Conservation (phyloP, 73 alveolate genomes). For the Paramecium sonneborni region DNA sequence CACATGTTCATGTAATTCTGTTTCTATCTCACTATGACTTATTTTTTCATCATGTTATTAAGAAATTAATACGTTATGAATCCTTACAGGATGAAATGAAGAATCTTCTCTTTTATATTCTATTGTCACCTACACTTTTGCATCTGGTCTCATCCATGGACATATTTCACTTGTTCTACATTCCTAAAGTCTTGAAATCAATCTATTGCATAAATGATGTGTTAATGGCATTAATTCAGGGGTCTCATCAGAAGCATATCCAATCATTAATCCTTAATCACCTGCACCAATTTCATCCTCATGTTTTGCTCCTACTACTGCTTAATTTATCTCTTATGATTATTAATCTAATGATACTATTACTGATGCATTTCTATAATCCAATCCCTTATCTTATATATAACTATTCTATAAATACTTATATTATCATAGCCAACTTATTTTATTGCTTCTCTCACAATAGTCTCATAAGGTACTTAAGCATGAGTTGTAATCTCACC, state of each 20-base stretch:
- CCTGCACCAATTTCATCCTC: conserved; percentile 98
- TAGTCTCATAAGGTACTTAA: conserved; percentile 82
- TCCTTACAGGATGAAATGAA: conserved; percentile 84
- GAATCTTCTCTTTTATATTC: conserved; percentile 91
- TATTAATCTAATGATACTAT: conserved; percentile 89
- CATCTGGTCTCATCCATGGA: conserved; percentile 98
- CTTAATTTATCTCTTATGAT: conserved; percentile 90
- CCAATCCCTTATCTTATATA: conserved; percentile 88
- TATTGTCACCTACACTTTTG: conserved; percentile 97
- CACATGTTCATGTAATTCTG: conserved; percentile 82
- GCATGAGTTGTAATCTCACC: conserved; percentile 95
- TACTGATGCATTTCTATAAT: conserved; percentile 87
- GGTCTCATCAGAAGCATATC: conserved; percentile 98
- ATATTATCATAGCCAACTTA: conserved; percentile 95
- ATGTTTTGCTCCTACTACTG: conserved; percentile 93
- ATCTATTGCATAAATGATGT: conserved; percentile 88
- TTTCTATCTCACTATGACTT: conserved; percentile 77
- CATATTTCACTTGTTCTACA: conserved; percentile 86
- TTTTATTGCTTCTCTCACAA: conserved; percentile 90
- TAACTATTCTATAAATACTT: conserved; percentile 37
- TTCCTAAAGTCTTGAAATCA: conserved; percentile 90
- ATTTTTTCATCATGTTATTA: conserved; percentile 94
- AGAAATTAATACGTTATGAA: conserved; percentile 94
- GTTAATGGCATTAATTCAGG: conserved; percentile 95
- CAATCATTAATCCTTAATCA: conserved; percentile 99